Conservation (phyloP, 495 filamentous ascomycete genomes). For the Bathelium albidoporum region DNA sequence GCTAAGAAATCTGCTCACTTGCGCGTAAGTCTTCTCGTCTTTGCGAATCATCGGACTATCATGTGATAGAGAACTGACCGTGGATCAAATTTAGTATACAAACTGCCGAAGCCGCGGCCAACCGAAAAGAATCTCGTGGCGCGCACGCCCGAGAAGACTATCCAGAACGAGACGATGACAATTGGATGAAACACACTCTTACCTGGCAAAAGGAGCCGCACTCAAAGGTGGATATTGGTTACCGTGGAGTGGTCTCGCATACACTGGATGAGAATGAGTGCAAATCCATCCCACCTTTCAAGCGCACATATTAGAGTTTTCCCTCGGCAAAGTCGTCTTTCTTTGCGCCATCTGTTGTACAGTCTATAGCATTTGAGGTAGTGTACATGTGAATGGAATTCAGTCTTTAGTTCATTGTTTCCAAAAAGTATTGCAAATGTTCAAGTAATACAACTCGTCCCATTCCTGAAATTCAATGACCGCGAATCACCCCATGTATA, state of each 20-base stretch:
- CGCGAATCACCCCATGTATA: neutral
- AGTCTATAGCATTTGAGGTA: neutral
- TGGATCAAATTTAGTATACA: no score
- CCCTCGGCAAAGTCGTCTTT: neutral
- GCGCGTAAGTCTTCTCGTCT: conserved; percentile 51
- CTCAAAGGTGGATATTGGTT: conserved; percentile 28
- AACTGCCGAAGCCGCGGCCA: conserved; percentile 76
- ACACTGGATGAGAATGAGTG: conserved; percentile 37
- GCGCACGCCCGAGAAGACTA: conserved; percentile 94
- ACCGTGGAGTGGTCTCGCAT: conserved; percentile 23
- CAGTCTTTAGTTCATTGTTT: neutral
- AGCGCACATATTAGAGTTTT: conserved; percentile 30
- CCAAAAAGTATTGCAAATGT: neutral
- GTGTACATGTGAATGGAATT: neutral
- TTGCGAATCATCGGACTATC: neutral
- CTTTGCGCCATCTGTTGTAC: neutral
- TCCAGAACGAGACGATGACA: conserved; percentile 81
- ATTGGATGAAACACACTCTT: conserved; percentile 98
- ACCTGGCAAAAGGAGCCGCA: conserved; percentile 74
- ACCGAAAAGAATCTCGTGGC: conserved; percentile 88
- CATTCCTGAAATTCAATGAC: no score
- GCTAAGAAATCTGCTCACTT: conserved; percentile 85
- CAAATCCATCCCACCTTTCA: conserved; percentile 34
- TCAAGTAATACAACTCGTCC: no score
- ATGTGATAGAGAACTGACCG: no score